Evolutionary conservation across 495 filamentous ascomycete species (phyloP).

Genomic region (Letharia lupina): DNA sequence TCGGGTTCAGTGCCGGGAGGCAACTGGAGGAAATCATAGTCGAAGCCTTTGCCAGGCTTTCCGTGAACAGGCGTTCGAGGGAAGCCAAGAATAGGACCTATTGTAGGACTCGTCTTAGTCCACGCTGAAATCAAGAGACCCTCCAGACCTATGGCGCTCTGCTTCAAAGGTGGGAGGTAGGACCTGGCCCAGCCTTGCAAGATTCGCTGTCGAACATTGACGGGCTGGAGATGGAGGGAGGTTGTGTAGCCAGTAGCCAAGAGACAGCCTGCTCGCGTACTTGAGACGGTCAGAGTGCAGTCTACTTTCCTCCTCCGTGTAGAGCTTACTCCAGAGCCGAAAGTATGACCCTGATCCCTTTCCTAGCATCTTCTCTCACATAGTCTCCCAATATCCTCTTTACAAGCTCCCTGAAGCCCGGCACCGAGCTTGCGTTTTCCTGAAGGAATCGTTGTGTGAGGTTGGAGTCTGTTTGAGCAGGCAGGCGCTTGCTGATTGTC

Average conservation of each 20-base stretch:
- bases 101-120: constrained; percentile 49
- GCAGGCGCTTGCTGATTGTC: constrained; percentile 28
- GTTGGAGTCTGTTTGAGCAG: constrained; percentile 28
- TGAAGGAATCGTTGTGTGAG: constrained; percentile 39
- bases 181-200: constrained; percentile 51
- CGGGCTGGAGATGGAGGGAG: constrained; percentile 53
- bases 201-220: constrained; percentile 51
- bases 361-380: constrained; percentile 40
- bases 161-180: constrained; percentile 49
- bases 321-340: constrained; percentile 45
- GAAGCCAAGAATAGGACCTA: constrained; percentile 52
- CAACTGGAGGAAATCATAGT: constrained; percentile 47
- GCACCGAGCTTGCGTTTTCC: constrained; percentile 43
- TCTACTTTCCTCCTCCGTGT: neutral
- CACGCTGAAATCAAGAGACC: constrained; percentile 50
- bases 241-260: constrained; percentile 57
- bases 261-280: constrained; percentile 60
- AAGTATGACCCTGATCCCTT: constrained; percentile 44
- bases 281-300: constrained; percentile 26
- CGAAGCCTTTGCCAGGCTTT: constrained; percentile 46
- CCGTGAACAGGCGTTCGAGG: constrained; percentile 54
- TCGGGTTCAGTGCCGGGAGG: constrained; percentile 39
- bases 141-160: constrained; percentile 47
- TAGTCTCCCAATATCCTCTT: constrained; percentile 38
- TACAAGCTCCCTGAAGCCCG: constrained; percentile 38